These are phyloP conservation scores for Phytophthora ramorum DNA, from an alignment of 352 stramenopile genomes.

Conservation along the genomic window DNA sequence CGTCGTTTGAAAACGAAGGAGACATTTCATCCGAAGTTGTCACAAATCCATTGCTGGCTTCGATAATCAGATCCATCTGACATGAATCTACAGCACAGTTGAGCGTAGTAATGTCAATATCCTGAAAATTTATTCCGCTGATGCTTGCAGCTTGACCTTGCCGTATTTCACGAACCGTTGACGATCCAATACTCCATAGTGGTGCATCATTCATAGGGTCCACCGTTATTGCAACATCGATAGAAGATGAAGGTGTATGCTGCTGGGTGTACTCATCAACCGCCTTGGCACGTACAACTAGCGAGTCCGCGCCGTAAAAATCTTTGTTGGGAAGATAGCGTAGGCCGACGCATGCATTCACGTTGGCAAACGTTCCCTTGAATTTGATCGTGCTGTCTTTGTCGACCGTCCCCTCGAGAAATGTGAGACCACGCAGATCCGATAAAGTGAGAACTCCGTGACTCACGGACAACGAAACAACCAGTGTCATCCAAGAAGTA, in stretches of 20 bases:
- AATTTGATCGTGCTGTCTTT: slow-evolving; percentile 16
- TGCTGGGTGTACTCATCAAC: slow-evolving; percentile 57
- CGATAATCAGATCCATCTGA: slow-evolving; percentile 64
- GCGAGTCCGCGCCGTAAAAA: slow-evolving; percentile 54
- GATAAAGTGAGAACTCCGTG: slow-evolving; percentile 37
- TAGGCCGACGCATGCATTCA: slow-evolving; percentile 54
- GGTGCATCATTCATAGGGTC: slow-evolving; percentile 67
- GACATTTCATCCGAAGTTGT: slow-evolving; percentile 35
- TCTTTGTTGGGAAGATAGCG: slow-evolving; percentile 49
- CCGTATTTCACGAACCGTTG: slow-evolving; percentile 25
- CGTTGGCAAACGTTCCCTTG: slow-evolving; percentile 48
- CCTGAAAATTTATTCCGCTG: slow-evolving; percentile 46
- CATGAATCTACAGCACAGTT: slow-evolving; percentile 39
- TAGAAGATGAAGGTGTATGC: slow-evolving; percentile 31
- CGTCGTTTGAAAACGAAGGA: slow-evolving; percentile 24
- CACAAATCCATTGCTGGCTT: slow-evolving; percentile 48
- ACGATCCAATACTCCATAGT: slow-evolving; percentile 51
- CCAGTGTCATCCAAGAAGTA: slow-evolving; percentile 38
- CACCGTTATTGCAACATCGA: slow-evolving; percentile 44
- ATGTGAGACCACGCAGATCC: slow-evolving; percentile 25
- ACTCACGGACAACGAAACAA: slow-evolving; percentile 34
- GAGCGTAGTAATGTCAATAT: slow-evolving; percentile 45
- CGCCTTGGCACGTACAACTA: slow-evolving; percentile 48
- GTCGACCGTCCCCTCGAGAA: slow-evolving; percentile 27
- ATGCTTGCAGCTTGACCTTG: slow-evolving; percentile 40